Percentiles rank a stretch among this genome's conserved stretches.
Evolutionary conservation across 805 yeast genomes (phyloP).

Genomic region (Grigorovia transvaalensis): DNA sequence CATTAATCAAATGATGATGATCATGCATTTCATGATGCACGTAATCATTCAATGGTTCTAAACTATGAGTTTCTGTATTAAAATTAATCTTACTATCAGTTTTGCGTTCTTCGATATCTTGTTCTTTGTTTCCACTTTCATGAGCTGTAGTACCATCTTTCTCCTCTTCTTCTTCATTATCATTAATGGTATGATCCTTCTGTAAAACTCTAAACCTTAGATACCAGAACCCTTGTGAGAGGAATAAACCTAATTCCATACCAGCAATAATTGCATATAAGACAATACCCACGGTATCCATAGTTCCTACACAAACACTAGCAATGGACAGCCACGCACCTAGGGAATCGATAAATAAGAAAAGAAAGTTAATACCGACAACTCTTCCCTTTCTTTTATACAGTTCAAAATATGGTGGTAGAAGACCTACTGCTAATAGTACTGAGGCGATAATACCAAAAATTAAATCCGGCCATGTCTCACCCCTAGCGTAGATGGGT

Average conservation of each 20-base stretch:
- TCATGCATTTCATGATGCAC: not conserved
- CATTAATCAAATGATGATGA: not conserved
- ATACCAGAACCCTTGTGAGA: conserved; percentile 64
- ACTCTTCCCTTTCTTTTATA: conserved; percentile 73
- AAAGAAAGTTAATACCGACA: conserved; percentile 78
- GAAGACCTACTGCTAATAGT: conserved; percentile 60
- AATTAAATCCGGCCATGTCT: conserved; percentile 66
- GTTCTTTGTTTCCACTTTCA: not conserved
- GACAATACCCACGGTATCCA: conserved; percentile 73
- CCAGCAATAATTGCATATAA: conserved; percentile 64
- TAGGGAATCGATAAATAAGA: conserved; percentile 59
- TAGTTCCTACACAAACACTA: conserved; percentile 46
- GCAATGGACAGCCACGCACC: conserved; percentile 77
- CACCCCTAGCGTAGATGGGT: conserved; percentile 40
- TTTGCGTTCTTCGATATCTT: not conserved
- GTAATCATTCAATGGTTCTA: not conserved
- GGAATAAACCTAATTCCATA: conserved; percentile 68
- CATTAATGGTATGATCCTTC: not conserved
- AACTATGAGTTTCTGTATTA: not conserved
- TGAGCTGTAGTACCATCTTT: not conserved
- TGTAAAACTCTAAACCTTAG: conserved; percentile 31
- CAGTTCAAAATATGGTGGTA: conserved; percentile 85
- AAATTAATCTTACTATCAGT: not conserved
- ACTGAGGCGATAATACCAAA: conserved; percentile 77
- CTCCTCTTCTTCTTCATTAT: not conserved